These are phyloP conservation scores for Barnettozyma salicaria DNA, from an alignment of 805 yeast genomes.

Conservation along the genomic window DNA sequence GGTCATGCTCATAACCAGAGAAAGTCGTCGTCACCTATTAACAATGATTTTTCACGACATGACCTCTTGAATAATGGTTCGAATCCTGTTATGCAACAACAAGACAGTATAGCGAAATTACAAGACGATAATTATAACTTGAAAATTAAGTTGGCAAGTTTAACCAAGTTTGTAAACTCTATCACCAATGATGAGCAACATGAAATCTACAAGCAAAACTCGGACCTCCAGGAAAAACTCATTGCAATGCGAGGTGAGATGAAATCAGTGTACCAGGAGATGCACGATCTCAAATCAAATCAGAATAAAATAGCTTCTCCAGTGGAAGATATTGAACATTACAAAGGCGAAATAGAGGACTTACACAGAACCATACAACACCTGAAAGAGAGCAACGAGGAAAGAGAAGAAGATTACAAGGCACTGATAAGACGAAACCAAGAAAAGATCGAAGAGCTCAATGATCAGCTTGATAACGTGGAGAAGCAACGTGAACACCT, in stretches of 20 bases:
- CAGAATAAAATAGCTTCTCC: not conserved
- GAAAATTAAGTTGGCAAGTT: slow-evolving; percentile 38
- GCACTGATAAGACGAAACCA: not conserved
- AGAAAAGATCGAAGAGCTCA: slow-evolving; percentile 11
- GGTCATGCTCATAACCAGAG: not conserved
- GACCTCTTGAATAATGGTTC: slow-evolving; percentile 23
- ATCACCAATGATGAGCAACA: slow-evolving; percentile 34
- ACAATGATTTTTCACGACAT: slow-evolving; percentile 14
- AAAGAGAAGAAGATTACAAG: not conserved
- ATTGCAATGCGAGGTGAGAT: slow-evolving; percentile 22
- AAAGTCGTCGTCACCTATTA: slow-evolving; percentile 18
- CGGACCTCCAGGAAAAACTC: slow-evolving; percentile 26
- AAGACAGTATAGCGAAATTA: slow-evolving; percentile 27
- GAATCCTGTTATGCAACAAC: slow-evolving; percentile 29
- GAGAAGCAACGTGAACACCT: not conserved
- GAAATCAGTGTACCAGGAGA: slow-evolving; percentile 3
- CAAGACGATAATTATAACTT: slow-evolving; percentile 39
- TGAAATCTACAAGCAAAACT: slow-evolving; percentile 33
- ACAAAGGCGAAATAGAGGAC: slow-evolving; percentile 9
- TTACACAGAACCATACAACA: slow-evolving; percentile 5
- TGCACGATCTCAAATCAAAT: slow-evolving; percentile 8
- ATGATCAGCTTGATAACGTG: slow-evolving; percentile 10
- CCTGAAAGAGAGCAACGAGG: slow-evolving; percentile 3
- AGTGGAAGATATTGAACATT: slow-evolving; percentile 1
- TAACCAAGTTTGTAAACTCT: slow-evolving; percentile 34